Evolutionary conservation across 257 asterid genomes (phyloP).

Genomic region (Capsicum pubescens): DNA sequence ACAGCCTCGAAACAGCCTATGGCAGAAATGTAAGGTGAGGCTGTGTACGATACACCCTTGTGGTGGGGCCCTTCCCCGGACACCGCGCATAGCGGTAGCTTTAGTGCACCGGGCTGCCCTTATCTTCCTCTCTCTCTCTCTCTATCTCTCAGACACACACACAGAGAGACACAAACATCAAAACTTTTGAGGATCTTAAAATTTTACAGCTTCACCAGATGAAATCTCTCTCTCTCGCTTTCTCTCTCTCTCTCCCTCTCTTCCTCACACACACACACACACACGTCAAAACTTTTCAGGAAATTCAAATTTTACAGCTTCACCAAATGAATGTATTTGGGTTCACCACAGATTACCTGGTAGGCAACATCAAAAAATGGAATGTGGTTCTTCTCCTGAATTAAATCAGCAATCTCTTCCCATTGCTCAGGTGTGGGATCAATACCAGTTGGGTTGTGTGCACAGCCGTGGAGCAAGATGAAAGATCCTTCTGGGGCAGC

Average conservation of each 20-base stretch:
- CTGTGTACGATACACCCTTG: too few species aligned
- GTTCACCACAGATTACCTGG: slow-evolving; percentile 61
- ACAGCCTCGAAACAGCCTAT: too few species aligned
- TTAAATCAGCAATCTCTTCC: slow-evolving; percentile 84
- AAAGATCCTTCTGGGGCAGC: slow-evolving; percentile 95
- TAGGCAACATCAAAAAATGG: slow-evolving; percentile 99
- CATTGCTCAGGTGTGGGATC: slow-evolving; percentile 95
- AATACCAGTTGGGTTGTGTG: slow-evolving; percentile 98
- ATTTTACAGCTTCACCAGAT: too few species aligned
- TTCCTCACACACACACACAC: background rate
- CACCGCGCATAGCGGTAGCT: too few species aligned
- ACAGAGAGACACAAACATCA: too few species aligned
- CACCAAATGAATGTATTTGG: background rate
- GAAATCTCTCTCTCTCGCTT: background rate
- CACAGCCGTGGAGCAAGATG: slow-evolving; percentile 94
- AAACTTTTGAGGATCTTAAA: too few species aligned
- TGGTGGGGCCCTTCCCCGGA: too few species aligned
- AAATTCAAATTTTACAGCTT: background rate
- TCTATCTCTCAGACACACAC: background rate
- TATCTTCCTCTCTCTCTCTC: background rate
- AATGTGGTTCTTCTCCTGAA: slow-evolving; percentile 88
- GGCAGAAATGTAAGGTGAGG: too few species aligned
- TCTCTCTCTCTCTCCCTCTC: background rate
- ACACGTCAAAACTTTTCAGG: background rate
- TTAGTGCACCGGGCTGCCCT: too few species aligned